A percentile compares a stretch with the other conserved stretches of the same genome.
Evolutionary conservation across 2,329 filamentous ascomycete genomes (phyloP).

Genomic region (Mollisiaceae sp.): DNA sequence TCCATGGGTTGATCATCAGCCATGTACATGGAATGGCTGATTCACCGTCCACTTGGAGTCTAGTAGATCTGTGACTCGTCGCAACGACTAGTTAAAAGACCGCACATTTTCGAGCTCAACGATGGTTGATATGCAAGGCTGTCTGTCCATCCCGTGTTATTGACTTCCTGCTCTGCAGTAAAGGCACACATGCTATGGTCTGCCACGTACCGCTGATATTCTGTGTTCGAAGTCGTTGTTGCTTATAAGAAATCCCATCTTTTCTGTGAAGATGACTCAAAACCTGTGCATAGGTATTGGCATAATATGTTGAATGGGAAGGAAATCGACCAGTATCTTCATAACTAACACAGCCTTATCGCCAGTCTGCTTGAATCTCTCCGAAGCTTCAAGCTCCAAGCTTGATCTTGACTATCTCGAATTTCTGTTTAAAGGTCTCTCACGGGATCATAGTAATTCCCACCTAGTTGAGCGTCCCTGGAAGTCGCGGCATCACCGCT

Average conservation of each 20-base stretch:
- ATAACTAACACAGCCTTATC: not conserved
- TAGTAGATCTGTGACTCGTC: not conserved
- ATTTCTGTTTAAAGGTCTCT: conserved; percentile 18
- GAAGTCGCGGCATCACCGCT: not conserved
- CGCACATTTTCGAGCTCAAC: not conserved
- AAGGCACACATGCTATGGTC: not conserved
- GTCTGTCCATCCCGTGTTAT: not conserved
- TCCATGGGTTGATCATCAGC: conserved; percentile 2
- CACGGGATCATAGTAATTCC: conserved; percentile 29
- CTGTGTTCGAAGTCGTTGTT: not conserved
- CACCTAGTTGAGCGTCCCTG: not conserved
- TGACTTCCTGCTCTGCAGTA: not conserved
- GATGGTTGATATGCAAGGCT: conserved; percentile 1
- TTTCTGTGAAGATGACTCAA: not conserved
- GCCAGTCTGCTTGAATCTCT: not conserved
- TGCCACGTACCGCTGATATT: not conserved
- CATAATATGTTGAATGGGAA: not conserved
- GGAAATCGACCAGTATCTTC: not conserved
- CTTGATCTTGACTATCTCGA: not conserved
- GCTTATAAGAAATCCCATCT: not conserved
- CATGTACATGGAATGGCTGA: not conserved
- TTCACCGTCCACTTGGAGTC: not conserved
- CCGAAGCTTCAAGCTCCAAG: not conserved
- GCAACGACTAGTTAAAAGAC: not conserved
- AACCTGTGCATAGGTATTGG: not conserved